Evolutionary conservation across 225 moss, liverwort and hornwort species (phyloP), one percentile per base, ranked within the genome.

Genomic region (Physcomitrellopsis africana): DNA sequence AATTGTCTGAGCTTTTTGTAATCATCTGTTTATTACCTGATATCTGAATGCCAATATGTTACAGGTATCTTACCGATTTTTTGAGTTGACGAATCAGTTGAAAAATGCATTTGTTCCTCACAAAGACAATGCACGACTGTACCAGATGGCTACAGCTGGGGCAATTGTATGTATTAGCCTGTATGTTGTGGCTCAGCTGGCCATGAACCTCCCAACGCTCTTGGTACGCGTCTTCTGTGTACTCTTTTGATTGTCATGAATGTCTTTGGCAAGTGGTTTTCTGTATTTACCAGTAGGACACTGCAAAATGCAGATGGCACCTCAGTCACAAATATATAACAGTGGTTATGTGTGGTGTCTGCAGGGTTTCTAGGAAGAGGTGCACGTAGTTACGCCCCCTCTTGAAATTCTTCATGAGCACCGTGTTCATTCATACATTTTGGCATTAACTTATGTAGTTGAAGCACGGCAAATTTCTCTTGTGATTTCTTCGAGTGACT

Each of bases 31-130:
- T 20, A 3, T 45, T 42, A 47, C 53, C 53, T 84, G 44, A 74
- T 60, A 18, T 48, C 45, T 42, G 43, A 42, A 60, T 73, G 46
- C 16, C 60, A 10, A 44, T 60, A 19, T 83, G 69, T 11, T 59
- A 79, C 89, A 95, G 95, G 80, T 94, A 0, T 97, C 94, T 11
- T 85, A 92, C 73, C 90, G 97, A 60, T 83, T 99, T 52, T 99
- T 99, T 63, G 87, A 85, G 80, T 78, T 95, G 65, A 95, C 95
- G 44, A 94, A 93, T 67, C 81, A 79, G 56, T 70, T 99, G 61
- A 99, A 99, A 69, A 69, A 75, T 56, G 77, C 68, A 13, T 99
- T 99, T 55, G 91, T 99, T 20, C 97, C 97, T 67, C 77, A 66
- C 61, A 93, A 90, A 76, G 97, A 99, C 81, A 99, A 93, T 75